phyloP scores from a whole-genome alignment of 1,139 yeast species.

The Geotrichum reessii region DNA sequence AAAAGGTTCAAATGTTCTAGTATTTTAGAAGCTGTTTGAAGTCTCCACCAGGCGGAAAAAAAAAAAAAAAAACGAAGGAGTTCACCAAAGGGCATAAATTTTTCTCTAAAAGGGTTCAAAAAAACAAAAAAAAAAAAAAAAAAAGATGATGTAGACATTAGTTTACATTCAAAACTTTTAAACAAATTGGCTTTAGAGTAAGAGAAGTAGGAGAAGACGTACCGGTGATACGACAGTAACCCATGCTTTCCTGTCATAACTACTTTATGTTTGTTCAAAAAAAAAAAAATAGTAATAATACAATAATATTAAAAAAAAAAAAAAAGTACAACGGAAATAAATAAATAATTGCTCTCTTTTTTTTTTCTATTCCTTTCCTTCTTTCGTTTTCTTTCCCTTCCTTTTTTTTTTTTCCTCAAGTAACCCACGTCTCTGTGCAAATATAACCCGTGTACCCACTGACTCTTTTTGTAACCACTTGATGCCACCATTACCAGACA shows the following conservation, averaged over 20 bases:
- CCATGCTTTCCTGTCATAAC: background rate
- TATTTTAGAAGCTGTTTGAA: background rate
- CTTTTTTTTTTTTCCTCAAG: background rate
- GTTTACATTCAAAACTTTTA: no score
- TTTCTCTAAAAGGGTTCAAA: no score
- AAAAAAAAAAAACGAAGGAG: background rate
- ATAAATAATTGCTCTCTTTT: background rate
- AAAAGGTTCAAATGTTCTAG: background rate
- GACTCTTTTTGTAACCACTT: background rate
- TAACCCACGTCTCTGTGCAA: background rate
- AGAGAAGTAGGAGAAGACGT: background rate
- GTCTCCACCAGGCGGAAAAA: background rate
- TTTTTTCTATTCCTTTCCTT: background rate
- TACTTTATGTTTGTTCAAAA: background rate
- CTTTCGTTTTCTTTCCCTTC: slow-evolving; percentile 1
- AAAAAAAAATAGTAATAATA: background rate
- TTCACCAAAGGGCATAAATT: no score
- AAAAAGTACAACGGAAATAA: background rate
- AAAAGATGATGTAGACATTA: no score
- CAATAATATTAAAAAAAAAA: background rate
- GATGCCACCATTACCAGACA: slow-evolving; percentile 18
- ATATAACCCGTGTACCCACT: background rate
- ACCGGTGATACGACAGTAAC: background rate
- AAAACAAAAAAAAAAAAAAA: no score
- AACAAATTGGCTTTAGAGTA: no score